Evolutionary conservation across 352 stramenopile genomes (phyloP), one percentile per base, ranked within the genome.

Genomic region (Peronospora belbahrii): DNA sequence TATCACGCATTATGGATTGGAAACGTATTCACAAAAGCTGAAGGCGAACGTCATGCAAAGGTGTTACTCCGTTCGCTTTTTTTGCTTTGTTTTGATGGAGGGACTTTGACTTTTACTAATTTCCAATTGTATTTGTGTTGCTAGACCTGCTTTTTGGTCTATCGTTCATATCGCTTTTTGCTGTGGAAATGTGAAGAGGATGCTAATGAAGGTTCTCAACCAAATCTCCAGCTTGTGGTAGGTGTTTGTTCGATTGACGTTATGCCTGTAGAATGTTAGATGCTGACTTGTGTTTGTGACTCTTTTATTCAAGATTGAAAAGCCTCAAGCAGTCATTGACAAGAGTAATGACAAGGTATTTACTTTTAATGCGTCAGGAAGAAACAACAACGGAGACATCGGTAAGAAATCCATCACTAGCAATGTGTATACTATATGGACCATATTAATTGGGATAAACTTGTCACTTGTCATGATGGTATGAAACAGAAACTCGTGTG

Each of bases 171-270:
- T 51, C 78, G 81, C 7, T 90, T 93, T 48, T 56, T 90, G 19
- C 42, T 93, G 19, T 93, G 81, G 81, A 93, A 88, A 53, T 72
- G 49, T 10, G 64, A 61, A 7, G 81, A 93, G 50, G 81, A 93
- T 50, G 73, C 76, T 10, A 75, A 88, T 27, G 58, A 58, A 11
- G 74, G 74, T 2, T 55, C 61, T 0, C 60, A 70, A 24, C 72
- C 81, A 14, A 42, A 64, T 18, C 44, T 80, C 20, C 73, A 88
- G 41, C 44, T 93, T 4, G 56, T 88, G 49, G 81, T 92, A 66
- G 2, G 69, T 65, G 8, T 11, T 31, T 39, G 3, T 10, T 37
- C 13, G 43, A 2, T n/a, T n/a, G n/a, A n/a, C n/a, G n/a, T n/a
- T n/a, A n/a, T n/a, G n/a, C n/a, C n/a, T n/a, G n/a, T n/a, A n/a